Evolutionary conservation across 139 green algal genomes (phyloP), one percentile per base, ranked within the genome.

Genomic region (Chlorella sp.): DNA sequence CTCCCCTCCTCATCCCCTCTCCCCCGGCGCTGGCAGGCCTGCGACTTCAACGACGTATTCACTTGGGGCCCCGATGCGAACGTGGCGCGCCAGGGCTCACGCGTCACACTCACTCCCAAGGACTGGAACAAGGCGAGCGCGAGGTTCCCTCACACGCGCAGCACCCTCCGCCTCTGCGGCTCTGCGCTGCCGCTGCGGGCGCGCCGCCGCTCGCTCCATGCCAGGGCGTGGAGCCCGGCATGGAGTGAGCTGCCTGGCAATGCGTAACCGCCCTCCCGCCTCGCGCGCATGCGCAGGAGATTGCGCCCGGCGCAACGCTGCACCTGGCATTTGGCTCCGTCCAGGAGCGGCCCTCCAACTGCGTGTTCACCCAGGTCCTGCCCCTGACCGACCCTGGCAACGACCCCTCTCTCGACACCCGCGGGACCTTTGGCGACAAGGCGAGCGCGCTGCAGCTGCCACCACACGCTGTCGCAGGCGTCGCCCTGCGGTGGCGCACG

Each of bases 301-400:
- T 76, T 17, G 14, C 38, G 5, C 38, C 69, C 1, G 53, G 53
- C 27, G 36, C 38, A 23, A 58, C 53, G 27, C 41, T 42, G n/a
- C 27, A 53, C 1, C 56, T 76, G n/a, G 23, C 12, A 3, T 76
- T 76, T 76, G 69, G 69, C 15, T 29, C 41, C 53, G 25, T 46
- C 38, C 40, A 53, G 25, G 14, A 23, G 8, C 27, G 48, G 53
- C 69, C 69, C 69, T 27, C 69, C 38, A 12, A 9, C 67, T 33
- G 51, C 36, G 41, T 27, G 17, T 64, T 63, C 48, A 43, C 36
- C 27, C 68, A 74, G 36, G 17, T 76, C 5, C 69, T 76, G 27
- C 69, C 69, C 19, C 53, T 76, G 53, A 27, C 55, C 9, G 69
- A 76, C 53, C 69, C 69, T 12, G 27, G 67, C 69, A 66, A 67